phyloP scores from a whole-genome alignment of 352 stramenopile species.

The Pseudoperonospora humuli region DNA sequence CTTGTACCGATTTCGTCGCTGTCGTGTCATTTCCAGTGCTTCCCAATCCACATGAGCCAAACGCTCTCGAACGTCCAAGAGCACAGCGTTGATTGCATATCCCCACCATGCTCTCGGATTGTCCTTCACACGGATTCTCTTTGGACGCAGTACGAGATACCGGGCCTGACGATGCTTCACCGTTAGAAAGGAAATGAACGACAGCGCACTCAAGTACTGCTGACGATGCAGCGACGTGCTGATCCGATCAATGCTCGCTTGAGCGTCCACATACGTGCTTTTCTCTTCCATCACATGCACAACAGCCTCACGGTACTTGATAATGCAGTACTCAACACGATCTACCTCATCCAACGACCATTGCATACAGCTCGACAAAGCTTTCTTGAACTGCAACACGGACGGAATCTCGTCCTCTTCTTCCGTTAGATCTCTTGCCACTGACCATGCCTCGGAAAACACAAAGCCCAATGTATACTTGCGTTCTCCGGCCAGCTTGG shows the following conservation, averaged over 20 bases:
- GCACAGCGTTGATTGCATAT: slow-evolving; percentile 65
- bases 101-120: slow-evolving; percentile 61
- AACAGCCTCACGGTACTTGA: slow-evolving; percentile 70
- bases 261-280: slow-evolving; percentile 80
- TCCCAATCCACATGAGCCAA: slow-evolving; percentile 68
- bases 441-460: slow-evolving; percentile 76
- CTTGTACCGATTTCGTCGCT: slow-evolving; percentile 43
- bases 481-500: slow-evolving; percentile 53
- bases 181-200: slow-evolving; percentile 63
- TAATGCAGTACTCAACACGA: slow-evolving; percentile 46
- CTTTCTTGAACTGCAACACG: slow-evolving; percentile 60
- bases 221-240: slow-evolving; percentile 46
- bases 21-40: slow-evolving; percentile 26
- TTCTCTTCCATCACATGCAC: slow-evolving; percentile 83
- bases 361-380: slow-evolving; percentile 68
- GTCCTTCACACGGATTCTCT: slow-evolving; percentile 30
- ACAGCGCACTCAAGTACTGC: slow-evolving; percentile 72
- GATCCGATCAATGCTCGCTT: slow-evolving; percentile 67
- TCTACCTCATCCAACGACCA: slow-evolving; percentile 59
- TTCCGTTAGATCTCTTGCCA: slow-evolving; percentile 63
- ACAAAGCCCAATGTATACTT: slow-evolving; percentile 83
- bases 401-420: slow-evolving; percentile 73
- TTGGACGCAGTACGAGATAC: slow-evolving; percentile 54
- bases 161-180: slow-evolving; percentile 49
- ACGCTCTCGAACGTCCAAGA: slow-evolving; percentile 65